Conservation (phyloP, 2,329 filamentous ascomycete species). For the Peltaster fructicola region DNA sequence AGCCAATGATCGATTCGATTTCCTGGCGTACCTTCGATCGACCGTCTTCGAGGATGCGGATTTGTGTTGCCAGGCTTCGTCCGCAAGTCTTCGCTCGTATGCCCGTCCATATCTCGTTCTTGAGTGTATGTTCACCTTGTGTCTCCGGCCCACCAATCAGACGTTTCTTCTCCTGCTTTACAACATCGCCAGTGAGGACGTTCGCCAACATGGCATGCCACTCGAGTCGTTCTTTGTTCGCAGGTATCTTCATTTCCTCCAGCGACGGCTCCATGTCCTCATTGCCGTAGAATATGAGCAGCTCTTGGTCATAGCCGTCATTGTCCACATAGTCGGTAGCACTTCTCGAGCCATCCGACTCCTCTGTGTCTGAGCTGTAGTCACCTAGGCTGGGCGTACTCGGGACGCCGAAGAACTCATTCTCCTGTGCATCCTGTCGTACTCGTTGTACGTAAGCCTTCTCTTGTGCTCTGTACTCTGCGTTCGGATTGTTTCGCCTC, state of each 20-base stretch:
- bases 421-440: slow-evolving; percentile 45
- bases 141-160: slow-evolving; percentile 67
- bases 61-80: slow-evolving; percentile 65
- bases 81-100: slow-evolving; percentile 72
- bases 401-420: slow-evolving; percentile 55
- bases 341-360: slow-evolving; percentile 77
- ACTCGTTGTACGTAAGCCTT: slow-evolving; percentile 88
- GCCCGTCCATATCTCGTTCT: slow-evolving; percentile 69
- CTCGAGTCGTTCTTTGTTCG: slow-evolving; percentile 77
- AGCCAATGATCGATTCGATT: slow-evolving; percentile 78
- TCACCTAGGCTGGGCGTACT: slow-evolving; percentile 52
- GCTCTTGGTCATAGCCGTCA: slow-evolving; percentile 79
- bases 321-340: slow-evolving; percentile 68
- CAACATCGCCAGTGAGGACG: slow-evolving; percentile 88
- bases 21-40: slow-evolving; percentile 53
- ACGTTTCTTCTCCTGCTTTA: slow-evolving; percentile 93
- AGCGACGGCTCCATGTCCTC: slow-evolving; percentile 75
- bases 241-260: slow-evolving; percentile 76
- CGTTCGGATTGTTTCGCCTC: slow-evolving; percentile 45
- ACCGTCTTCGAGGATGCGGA: slow-evolving; percentile 73
- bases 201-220: slow-evolving; percentile 98
- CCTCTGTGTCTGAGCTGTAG: slow-evolving; percentile 59
- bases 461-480: slow-evolving; percentile 68
- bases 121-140: slow-evolving; percentile 50
- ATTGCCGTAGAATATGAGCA: slow-evolving; percentile 79